Evolutionary conservation across 768 basidiomycete species (phyloP).

Genomic region (Calocybe cyanea): DNA sequence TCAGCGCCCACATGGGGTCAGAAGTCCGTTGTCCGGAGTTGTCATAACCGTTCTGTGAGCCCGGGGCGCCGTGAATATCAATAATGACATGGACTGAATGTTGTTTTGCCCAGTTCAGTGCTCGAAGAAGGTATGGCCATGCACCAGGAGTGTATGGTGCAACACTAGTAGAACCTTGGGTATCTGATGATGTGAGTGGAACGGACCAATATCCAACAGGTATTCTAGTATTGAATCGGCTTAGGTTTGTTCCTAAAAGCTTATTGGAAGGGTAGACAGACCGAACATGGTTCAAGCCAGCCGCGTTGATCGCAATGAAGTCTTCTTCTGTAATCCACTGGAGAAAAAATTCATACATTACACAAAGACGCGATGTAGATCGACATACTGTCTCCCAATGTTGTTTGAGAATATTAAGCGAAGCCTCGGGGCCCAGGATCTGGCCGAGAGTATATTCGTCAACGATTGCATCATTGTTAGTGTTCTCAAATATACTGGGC

Average conservation of each 20-base stretch:
- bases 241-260: neutral
- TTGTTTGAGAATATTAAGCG: constrained; percentile 38
- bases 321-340: constrained; percentile 68
- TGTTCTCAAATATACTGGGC: constrained; percentile 66
- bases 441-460: constrained; percentile 64
- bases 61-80: constrained; percentile 75
- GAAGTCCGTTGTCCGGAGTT: constrained; percentile 66
- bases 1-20: constrained; percentile 53
- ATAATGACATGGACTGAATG: constrained; percentile 66
- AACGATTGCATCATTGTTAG: constrained; percentile 49
- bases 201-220: constrained; percentile 79
- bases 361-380: neutral
- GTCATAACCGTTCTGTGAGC: constrained; percentile 66
- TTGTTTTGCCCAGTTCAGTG: constrained; percentile 60
- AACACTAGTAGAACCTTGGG: constrained; percentile 38
- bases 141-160: constrained; percentile 60
- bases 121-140: constrained; percentile 64
- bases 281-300: constrained; percentile 73
- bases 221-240: constrained; percentile 37
- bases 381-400: constrained; percentile 53
- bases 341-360: constrained; percentile 1
- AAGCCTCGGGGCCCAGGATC: constrained; percentile 40
- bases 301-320: constrained; percentile 58
- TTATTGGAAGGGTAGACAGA: constrained; percentile 18
- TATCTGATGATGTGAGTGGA: constrained; percentile 55